Conservation (phyloP, 305 asterid species). For the Solanum aculeatissimum region DNA sequence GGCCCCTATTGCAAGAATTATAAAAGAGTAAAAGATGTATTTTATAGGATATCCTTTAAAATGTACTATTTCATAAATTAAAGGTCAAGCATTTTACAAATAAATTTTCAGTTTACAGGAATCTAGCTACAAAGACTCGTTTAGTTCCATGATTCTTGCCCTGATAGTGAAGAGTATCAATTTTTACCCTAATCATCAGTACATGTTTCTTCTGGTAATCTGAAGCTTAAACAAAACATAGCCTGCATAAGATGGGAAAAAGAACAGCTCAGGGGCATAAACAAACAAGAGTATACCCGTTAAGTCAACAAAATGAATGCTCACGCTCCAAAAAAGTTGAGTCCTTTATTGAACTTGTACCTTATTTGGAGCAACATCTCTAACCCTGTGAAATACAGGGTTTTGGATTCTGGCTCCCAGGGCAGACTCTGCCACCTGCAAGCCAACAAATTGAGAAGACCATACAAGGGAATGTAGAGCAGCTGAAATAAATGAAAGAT, state of each 20-base stretch:
- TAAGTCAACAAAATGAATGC: not conserved
- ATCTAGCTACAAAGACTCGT: not conserved
- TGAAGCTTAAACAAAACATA: conserved; percentile 87
- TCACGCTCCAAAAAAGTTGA: not conserved
- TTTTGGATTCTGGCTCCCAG: conserved; percentile 45
- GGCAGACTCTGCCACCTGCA: conserved; percentile 71
- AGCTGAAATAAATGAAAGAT: not conserved
- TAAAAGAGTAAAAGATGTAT: not conserved
- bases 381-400: conserved; percentile 55
- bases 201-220: conserved; percentile 79
- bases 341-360: conserved; percentile 16
- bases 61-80: not conserved
- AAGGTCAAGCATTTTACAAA: not conserved
- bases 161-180: not conserved
- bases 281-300: not conserved
- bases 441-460: not conserved
- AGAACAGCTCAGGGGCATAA: not conserved
- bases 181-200: conserved; percentile 5
- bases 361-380: conserved; percentile 97
- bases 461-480: not conserved
- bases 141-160: not conserved
- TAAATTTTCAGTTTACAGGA: not conserved
- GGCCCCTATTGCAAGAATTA: not conserved
- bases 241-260: conserved; percentile 37
- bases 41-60: not conserved